Conservation (phyloP, 805 yeast genomes). For the Suhomyces emberorum region DNA sequence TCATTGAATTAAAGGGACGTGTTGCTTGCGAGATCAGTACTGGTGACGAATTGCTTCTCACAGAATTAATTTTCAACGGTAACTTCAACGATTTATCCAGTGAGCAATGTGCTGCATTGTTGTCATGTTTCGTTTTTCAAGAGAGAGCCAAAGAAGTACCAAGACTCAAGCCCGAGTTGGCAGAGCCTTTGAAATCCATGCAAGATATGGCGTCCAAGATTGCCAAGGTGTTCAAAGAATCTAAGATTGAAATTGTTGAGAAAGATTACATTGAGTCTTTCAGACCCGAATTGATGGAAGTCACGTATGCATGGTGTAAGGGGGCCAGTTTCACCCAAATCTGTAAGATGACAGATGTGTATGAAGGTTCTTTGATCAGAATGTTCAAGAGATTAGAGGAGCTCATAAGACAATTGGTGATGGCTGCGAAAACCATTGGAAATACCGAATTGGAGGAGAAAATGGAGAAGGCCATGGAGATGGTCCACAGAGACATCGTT, state of each 20-base stretch:
- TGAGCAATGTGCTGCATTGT: constrained; percentile 86
- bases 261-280: constrained; percentile 90
- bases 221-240: constrained; percentile 85
- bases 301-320: constrained; percentile 93
- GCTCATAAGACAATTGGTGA: constrained; percentile 81
- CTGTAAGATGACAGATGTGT: constrained; percentile 98
- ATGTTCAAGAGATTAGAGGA: constrained; percentile 95
- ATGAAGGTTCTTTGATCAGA: constrained; percentile 93
- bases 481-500: constrained; percentile 93
- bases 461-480: constrained; percentile 79
- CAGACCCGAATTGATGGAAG: constrained; percentile 94
- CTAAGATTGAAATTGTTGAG: constrained; percentile 85
- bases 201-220: constrained; percentile 89
- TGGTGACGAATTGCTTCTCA: constrained; percentile 80
- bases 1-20: constrained; percentile 93
- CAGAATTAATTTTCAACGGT: constrained; percentile 94
- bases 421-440: constrained; percentile 93
- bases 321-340: constrained; percentile 96
- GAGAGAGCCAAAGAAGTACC: constrained; percentile 90
- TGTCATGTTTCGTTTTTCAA: constrained; percentile 95
- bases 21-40: constrained; percentile 96
- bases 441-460: constrained; percentile 80
- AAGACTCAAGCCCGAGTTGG: constrained; percentile 78
- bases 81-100: constrained; percentile 83
- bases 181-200: constrained; percentile 87